phyloP scores from a whole-genome alignment of 2,329 filamentous ascomycete species.

The Zasmidium citrigriseum region DNA sequence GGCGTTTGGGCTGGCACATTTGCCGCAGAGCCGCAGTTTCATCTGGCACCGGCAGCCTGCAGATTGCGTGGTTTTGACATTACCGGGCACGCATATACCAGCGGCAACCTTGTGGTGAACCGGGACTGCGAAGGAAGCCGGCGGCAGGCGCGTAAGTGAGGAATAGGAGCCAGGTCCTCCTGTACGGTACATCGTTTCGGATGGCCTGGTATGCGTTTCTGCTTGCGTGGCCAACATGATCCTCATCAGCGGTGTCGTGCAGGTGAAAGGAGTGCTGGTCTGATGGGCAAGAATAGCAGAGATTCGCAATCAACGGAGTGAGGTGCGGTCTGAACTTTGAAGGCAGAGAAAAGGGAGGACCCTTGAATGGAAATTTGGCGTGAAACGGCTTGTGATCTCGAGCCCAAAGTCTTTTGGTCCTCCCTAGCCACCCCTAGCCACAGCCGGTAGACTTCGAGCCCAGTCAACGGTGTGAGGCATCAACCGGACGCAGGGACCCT shows the following conservation, averaged over 20 bases:
- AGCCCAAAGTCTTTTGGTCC: background rate
- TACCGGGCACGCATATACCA: background rate
- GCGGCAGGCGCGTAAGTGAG: background rate
- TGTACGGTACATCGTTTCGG: background rate
- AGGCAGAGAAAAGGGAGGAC: background rate
- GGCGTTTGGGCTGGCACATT: background rate
- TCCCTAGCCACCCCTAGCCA: background rate
- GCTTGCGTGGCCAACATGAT: background rate
- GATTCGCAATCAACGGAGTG: background rate
- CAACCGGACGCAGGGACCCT: background rate
- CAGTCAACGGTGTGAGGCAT: background rate
- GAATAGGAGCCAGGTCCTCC: background rate
- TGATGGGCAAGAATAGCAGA: background rate
- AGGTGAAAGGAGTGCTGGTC: background rate
- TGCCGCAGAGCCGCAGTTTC: background rate
- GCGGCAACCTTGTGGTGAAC: background rate
- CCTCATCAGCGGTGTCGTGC: background rate
- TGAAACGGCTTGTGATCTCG: background rate
- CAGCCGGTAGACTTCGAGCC: background rate
- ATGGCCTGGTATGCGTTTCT: no score
- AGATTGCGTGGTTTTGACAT: background rate
- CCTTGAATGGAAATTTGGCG: no score
- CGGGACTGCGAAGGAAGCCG: background rate
- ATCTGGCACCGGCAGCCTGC: background rate
- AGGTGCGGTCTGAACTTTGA: background rate